Base-by-base conservation (phyloP, 306 rosid genomes). In the Cicer arietinum region DNA sequence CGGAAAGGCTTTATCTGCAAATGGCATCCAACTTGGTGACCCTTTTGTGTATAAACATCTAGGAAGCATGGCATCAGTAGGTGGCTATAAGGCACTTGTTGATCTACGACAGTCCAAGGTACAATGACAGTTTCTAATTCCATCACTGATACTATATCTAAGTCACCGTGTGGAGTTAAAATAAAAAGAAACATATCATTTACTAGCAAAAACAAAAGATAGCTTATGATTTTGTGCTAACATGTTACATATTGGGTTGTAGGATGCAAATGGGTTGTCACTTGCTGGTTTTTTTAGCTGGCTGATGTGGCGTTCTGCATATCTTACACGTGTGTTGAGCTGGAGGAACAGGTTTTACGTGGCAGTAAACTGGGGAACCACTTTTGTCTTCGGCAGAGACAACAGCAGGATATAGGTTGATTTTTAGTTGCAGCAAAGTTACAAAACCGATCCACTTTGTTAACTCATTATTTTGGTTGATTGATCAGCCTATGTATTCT, bases 311-410 rank as follows among this genome's bases (percentile, higher is more conserved):
- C 94, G 98, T 12, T 94, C 98, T 1, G 98, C 98, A 30, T 91
- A 94, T 73, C 92, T 94, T 2, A 91, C 97, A 8, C 92, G 97
- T 20, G 98, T 94, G 8, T 59, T 91, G 43, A 94, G 98, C 81
- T 94, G 98, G 98, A 94, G 98, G 86, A 94, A 94, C 91, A 91
- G 98, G 85, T 81, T 94, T 40, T 94, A 94, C 64, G 98, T 94
- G 79, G 97, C 96, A 11, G 87, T 88, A 14, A 94, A 94, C 84
- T 94, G 98, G 98, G 96, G 88, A 30, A 94, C 98, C 74, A 94
- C 98, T 13, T 77, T 94, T 1, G 94, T 94, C 7, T 91, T 94
- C 17, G 98, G 98, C 81, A 83, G 98, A 88, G 98, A 94, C 68
- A 94, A 90, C 86, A 81, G 86, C 12, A 82, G 97, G 62, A 94